A percentile compares a stretch with the other conserved stretches of the same genome.
phyloP scores from a whole-genome alignment of 306 rosid genomes.

The Cyclanthera cordifolia region DNA sequence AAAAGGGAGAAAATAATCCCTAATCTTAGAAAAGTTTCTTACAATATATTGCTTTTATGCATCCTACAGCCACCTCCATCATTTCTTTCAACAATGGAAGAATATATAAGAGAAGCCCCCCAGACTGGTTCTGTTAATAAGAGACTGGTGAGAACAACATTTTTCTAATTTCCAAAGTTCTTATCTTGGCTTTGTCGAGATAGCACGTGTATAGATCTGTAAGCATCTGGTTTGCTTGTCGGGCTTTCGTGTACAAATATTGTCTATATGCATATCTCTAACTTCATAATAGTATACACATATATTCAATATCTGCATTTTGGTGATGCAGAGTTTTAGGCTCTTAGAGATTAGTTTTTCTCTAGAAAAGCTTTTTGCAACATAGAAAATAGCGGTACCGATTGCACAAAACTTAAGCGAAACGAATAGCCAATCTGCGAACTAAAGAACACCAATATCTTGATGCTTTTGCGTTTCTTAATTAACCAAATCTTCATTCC shows the following conservation, averaged over 20 bases:
- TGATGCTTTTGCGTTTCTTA: neutral
- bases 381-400: neutral
- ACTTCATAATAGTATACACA: neutral
- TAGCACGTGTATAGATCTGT: neutral
- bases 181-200: neutral
- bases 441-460: neutral
- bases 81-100: slow-evolving; percentile 80
- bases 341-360: neutral
- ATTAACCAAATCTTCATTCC: neutral
- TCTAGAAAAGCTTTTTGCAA: neutral
- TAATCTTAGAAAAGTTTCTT: slow-evolving; percentile 9
- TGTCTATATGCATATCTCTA: neutral
- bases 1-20: neutral
- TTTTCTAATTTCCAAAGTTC: neutral
- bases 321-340: neutral
- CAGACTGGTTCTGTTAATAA: slow-evolving; percentile 34
- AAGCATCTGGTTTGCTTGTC: neutral
- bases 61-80: slow-evolving; percentile 75
- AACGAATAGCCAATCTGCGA: neutral
- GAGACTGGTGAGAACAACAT: slow-evolving; percentile 58
- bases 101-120: slow-evolving; percentile 78
- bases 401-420: neutral
- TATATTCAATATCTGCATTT: neutral
- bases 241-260: neutral
- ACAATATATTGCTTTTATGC: slow-evolving; percentile 19